These are phyloP conservation scores for Cryptosporidium viatorum DNA, from an alignment of 169 alveolate genomes.

Conservation along the genomic window DNA sequence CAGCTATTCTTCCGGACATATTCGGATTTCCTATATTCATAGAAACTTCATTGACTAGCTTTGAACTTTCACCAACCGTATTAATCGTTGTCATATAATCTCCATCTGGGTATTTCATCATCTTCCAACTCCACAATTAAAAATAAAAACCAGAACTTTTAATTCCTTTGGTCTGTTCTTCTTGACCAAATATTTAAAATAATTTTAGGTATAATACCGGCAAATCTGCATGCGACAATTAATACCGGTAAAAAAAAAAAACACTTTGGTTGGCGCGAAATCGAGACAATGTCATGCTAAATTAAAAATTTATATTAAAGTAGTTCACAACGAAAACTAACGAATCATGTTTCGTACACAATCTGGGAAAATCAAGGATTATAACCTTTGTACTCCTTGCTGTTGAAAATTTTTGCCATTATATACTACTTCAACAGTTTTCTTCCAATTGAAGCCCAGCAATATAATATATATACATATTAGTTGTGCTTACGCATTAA, in stretches of 20 bases:
- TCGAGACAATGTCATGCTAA: constrained; percentile 65
- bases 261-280: constrained; percentile 44
- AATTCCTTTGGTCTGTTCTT: constrained; percentile 19
- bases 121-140: constrained; percentile 32
- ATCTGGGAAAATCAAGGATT: background rate
- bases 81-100: background rate
- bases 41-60: constrained; percentile 4
- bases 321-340: too few species aligned
- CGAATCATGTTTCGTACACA: background rate
- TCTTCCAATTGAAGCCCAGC: background rate
- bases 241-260: constrained; percentile 42
- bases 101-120: constrained; percentile 44
- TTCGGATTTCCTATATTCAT: background rate
- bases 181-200: constrained; percentile 8
- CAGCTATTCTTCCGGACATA: constrained; percentile 12
- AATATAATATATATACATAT: background rate
- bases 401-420: too few species aligned
- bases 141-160: constrained; percentile 11
- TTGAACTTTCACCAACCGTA: constrained; percentile 20
- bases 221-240: constrained; percentile 70
- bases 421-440: too few species aligned
- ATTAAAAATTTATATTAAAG: background rate
- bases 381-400: too few species aligned
- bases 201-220: constrained; percentile 39
- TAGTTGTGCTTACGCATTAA: background rate